Conservation (phyloP, 2,329 filamentous ascomycete species). For the Diaporthe citri region DNA sequence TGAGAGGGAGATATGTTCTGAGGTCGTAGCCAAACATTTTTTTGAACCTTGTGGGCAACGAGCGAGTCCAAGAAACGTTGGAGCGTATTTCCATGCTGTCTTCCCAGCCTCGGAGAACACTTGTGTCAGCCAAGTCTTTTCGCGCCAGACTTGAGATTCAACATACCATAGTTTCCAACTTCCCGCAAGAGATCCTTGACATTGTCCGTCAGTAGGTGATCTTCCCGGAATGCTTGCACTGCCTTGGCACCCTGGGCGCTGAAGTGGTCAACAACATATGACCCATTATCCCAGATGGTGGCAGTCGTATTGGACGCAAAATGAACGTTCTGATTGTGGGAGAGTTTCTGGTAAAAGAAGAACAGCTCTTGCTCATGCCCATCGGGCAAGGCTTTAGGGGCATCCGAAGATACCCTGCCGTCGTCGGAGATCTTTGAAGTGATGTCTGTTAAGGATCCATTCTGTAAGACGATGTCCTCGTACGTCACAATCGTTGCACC, state of each 20-base stretch:
- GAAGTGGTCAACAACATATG: constrained; percentile 50
- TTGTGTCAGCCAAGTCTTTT: background rate
- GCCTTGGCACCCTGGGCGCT: constrained; percentile 51
- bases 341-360: constrained; percentile 14
- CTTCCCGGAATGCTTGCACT: constrained; percentile 53
- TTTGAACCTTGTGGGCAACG: constrained; percentile 48
- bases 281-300: constrained; percentile 40
- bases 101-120: constrained; percentile 45
- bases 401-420: background rate
- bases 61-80: constrained; percentile 52
- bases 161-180: background rate
- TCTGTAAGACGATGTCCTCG: background rate
- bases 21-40: constrained; percentile 51
- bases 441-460: constrained; percentile 9
- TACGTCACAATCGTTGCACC: background rate
- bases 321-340: constrained; percentile 8
- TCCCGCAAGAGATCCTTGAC: background rate
- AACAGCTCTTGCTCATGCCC: constrained; percentile 7
- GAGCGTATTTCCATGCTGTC: constrained; percentile 51
- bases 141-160: no score
- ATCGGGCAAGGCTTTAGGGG: background rate
- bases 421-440: background rate
- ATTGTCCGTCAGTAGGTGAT: constrained; percentile 39
- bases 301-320: background rate
- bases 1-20: constrained; percentile 49